phyloP scores from a whole-genome alignment of 495 filamentous ascomycete species.

The Acidomyces sp. region DNA sequence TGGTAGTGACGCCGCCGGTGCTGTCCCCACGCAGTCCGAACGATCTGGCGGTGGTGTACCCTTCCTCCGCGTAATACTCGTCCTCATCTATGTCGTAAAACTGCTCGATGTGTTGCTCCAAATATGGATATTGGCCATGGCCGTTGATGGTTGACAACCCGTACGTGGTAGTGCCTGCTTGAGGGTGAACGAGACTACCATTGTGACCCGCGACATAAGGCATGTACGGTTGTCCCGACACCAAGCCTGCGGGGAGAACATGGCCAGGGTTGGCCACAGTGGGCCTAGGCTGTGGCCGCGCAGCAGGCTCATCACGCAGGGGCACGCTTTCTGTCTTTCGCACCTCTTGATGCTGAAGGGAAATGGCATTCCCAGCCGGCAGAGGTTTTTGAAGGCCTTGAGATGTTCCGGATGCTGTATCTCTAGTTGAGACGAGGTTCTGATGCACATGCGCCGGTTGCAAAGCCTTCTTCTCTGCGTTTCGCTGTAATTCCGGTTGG shows the following conservation, averaged over 20 bases:
- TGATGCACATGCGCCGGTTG: conserved; percentile 24
- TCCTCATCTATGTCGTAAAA: conserved; percentile 35
- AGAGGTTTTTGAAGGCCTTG: not conserved
- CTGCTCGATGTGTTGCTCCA: conserved; percentile 13
- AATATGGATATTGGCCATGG: conserved; percentile 1
- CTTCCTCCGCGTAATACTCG: conserved; percentile 70
- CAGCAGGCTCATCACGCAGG: conserved; percentile 29
- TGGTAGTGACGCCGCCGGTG: conserved; percentile 54
- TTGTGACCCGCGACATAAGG: conserved; percentile 8
- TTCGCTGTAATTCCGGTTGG: conserved; percentile 9
- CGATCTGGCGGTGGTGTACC: conserved; percentile 64
- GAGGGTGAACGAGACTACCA: conserved; percentile 4
- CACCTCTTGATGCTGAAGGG: conserved; percentile 10
- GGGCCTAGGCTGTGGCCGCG: conserved; percentile 21
- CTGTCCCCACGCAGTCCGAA: conserved; percentile 59
- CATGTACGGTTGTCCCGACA: conserved; percentile 12
- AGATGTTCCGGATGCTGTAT: not conserved
- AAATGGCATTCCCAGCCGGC: not conserved
- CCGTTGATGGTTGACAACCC: not conserved
- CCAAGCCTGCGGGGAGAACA: conserved; percentile 5
- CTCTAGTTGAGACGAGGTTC: conserved; percentile 20
- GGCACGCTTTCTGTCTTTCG: conserved; percentile 29
- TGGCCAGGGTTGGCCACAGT: conserved; percentile 12
- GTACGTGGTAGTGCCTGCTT: conserved; percentile 1
- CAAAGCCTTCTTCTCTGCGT: no score